Percentiles rank a stretch among this genome's conserved stretches.
phyloP scores from a whole-genome alignment of 2,329 filamentous ascomycete genomes.

The Aspergillus glaucus region DNA sequence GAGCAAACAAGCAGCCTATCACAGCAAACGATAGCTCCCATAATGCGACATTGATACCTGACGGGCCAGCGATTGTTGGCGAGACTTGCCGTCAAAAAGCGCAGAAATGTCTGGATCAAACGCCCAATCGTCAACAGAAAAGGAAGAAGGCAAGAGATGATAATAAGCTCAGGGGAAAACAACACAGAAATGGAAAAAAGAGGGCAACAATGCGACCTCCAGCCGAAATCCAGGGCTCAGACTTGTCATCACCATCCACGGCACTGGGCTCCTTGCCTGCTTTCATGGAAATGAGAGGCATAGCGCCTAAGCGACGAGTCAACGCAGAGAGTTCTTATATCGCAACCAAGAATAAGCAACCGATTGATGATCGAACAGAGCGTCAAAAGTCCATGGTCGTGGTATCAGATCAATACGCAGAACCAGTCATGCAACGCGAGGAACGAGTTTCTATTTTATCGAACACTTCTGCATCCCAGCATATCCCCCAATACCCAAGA shows the following conservation, averaged over 20 bases:
- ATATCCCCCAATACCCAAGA: conserved; percentile 6
- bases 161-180: background rate
- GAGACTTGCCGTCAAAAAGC: too few relatives aligned
- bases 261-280: conserved; percentile 42
- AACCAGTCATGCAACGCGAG: background rate
- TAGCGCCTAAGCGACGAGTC: conserved; percentile 19
- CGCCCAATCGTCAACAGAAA: too few relatives aligned
- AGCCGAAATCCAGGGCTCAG: conserved; percentile 5
- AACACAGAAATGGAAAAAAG: background rate
- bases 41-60: too few relatives aligned
- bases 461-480: conserved; percentile 5
- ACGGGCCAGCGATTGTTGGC: too few relatives aligned
- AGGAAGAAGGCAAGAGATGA: too few relatives aligned
- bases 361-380: background rate
- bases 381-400: background rate
- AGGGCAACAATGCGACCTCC: background rate
- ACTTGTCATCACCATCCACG: conserved; percentile 10
- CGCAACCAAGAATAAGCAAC: background rate
- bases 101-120: too few relatives aligned
- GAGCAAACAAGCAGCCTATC: too few relatives aligned
- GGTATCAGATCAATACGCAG: background rate
- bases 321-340: conserved; percentile 22
- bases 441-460: background rate
- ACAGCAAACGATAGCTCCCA: too few relatives aligned
- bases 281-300: conserved; percentile 47